phyloP scores from a whole-genome alignment of 305 asterid species.

The Solanum chacoense region DNA sequence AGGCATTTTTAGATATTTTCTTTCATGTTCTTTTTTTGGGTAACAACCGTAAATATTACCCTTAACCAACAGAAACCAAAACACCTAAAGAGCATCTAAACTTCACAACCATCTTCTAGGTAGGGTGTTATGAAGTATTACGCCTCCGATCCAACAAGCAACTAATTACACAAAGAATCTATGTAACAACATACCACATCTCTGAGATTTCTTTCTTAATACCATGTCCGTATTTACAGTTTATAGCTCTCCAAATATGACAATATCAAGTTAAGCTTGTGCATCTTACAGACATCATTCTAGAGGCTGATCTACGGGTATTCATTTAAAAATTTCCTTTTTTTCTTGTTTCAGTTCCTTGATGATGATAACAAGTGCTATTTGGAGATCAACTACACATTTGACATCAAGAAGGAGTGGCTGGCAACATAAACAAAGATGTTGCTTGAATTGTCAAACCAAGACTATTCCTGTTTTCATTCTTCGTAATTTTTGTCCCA shows the following conservation, averaged over 20 bases:
- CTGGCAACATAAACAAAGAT: not conserved
- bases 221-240: not conserved
- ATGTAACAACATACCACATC: not conserved
- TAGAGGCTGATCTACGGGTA: not conserved
- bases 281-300: not conserved
- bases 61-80: too few species aligned
- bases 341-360: slow-evolving; percentile 26
- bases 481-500: not conserved
- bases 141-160: not conserved
- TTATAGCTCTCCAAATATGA: not conserved
- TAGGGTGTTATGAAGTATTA: not conserved
- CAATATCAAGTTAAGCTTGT: not conserved
- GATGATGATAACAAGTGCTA: slow-evolving; percentile 62
- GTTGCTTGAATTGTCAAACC: not conserved
- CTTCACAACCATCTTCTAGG: not conserved
- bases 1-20: not conserved
- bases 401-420: slow-evolving; percentile 62
- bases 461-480: not conserved
- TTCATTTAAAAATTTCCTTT: not conserved
- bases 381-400: slow-evolving; percentile 51
- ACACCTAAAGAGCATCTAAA: not conserved
- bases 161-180: not conserved
- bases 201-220: not conserved
- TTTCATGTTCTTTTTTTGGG: too few species aligned
- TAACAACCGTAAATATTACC: too few species aligned